A percentile compares a stretch with the other conserved stretches of the same genome.
Conservation (phyloP, 2,329 filamentous ascomycete species). For the Pochonia chlamydosporia region DNA sequence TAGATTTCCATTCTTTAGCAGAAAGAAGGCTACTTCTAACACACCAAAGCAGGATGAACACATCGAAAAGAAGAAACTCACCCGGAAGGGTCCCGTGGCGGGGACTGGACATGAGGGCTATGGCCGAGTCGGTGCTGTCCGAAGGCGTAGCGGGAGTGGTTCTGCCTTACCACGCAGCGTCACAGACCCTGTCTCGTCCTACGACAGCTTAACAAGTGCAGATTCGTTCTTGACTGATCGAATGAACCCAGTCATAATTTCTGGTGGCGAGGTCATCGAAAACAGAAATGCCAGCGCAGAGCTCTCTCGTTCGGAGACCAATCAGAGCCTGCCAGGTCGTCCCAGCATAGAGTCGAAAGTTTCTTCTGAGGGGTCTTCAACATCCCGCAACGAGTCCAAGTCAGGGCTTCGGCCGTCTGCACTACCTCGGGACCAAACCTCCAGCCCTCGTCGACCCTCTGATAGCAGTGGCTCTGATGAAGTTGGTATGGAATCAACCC, state of each 20-base stretch:
- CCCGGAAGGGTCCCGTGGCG: constrained; percentile 71
- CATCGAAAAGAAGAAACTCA: constrained; percentile 25
- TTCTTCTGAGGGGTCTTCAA: constrained; percentile 33
- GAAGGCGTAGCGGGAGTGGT: constrained; percentile 59
- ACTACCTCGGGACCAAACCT: constrained; percentile 32
- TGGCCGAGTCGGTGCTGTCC: constrained; percentile 55
- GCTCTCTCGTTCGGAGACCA: constrained; percentile 32
- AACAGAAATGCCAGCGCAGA: constrained; percentile 45
- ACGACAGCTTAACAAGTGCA: constrained; percentile 43
- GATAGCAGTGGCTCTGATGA: constrained; percentile 53
- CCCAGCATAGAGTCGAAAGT: constrained; percentile 37
- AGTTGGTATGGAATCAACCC: constrained; percentile 39
- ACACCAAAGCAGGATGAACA: constrained; percentile 47
- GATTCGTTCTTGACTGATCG: constrained; percentile 57
- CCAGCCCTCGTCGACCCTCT: constrained; percentile 38
- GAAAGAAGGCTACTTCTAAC: constrained; percentile 58
- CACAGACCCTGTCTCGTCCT: constrained; percentile 38
- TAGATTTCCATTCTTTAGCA: constrained; percentile 73
- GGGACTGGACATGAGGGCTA: constrained; percentile 94
- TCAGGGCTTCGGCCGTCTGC: constrained; percentile 50
- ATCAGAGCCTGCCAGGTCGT: constrained; percentile 37
- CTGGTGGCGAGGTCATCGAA: constrained; percentile 56
- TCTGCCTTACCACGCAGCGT: constrained; percentile 41
- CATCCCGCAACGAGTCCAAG: constrained; percentile 33
- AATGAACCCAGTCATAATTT: constrained; percentile 61